These are phyloP conservation scores for Naumovozyma castellii DNA, from an alignment of 805 yeast genomes.

Conservation along the genomic window DNA sequence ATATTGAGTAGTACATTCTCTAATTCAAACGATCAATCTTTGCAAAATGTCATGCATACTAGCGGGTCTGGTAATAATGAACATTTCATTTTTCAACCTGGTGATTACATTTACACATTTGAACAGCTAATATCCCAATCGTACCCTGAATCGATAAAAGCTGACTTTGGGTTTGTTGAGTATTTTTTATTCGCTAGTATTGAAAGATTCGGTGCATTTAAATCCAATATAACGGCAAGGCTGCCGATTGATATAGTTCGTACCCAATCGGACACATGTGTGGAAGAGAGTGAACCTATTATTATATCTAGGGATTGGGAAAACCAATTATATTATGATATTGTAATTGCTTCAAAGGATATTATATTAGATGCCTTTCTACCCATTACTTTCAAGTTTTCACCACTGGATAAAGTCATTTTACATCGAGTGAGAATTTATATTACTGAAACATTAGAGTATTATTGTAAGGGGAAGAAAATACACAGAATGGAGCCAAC, in stretches of 20 bases:
- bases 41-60: too few species aligned
- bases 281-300: conserved; percentile 89
- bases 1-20: conserved; percentile 3
- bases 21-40: neutral
- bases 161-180: conserved; percentile 71
- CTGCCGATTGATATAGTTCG: conserved; percentile 61
- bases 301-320: conserved; percentile 91
- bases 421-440: conserved; percentile 80
- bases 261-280: conserved; percentile 64
- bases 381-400: conserved; percentile 75
- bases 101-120: conserved; percentile 86
- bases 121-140: conserved; percentile 80
- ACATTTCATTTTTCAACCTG: conserved; percentile 58
- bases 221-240: conserved; percentile 57
- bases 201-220: conserved; percentile 79
- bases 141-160: conserved; percentile 68
- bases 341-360: conserved; percentile 81
- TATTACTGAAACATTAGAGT: conserved; percentile 82
- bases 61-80: conserved; percentile 6
- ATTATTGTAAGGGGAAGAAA: conserved; percentile 73
- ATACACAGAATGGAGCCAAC: conserved; percentile 91
- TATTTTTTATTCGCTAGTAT: conserved; percentile 63
- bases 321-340: conserved; percentile 79
- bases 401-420: conserved; percentile 78
- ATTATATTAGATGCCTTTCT: conserved; percentile 73